Percentiles rank a stretch among this genome's conserved stretches.
phyloP scores from a whole-genome alignment of 441 rosid genomes.

The Corymbia citriodora region DNA sequence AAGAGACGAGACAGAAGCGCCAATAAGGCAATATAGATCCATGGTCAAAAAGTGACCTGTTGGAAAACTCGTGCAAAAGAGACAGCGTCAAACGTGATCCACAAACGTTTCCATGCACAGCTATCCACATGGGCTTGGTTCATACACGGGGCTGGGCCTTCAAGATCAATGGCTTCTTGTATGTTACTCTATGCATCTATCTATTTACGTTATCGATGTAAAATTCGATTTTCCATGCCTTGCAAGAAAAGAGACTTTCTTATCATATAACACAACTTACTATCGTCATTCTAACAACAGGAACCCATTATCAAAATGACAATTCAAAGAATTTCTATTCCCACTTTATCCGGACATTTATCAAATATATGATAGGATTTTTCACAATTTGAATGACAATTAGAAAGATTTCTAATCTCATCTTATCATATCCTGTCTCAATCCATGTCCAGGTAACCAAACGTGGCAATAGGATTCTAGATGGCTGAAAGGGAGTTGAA shows the following conservation, averaged over 20 bases:
- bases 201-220: background rate
- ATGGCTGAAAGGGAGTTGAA: background rate
- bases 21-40: background rate
- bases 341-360: background rate
- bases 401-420: rapidly evolving
- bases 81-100: background rate
- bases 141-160: background rate
- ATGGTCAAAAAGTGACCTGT: too few species aligned
- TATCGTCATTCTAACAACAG: background rate
- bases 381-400: background rate
- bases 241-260: background rate
- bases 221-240: background rate
- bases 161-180: background rate
- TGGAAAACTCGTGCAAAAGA: background rate
- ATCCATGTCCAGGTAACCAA: background rate
- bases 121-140: background rate
- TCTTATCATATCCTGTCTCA: background rate
- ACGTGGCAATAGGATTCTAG: background rate
- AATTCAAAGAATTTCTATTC: background rate
- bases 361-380: background rate
- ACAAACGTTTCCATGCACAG: background rate
- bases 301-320: background rate
- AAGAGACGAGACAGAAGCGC: too few species aligned
- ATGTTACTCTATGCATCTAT: background rate
- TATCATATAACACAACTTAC: background rate